Base-by-base conservation (phyloP, 2,329 filamentous ascomycete genomes). In the Colletotrichum trifolii region DNA sequence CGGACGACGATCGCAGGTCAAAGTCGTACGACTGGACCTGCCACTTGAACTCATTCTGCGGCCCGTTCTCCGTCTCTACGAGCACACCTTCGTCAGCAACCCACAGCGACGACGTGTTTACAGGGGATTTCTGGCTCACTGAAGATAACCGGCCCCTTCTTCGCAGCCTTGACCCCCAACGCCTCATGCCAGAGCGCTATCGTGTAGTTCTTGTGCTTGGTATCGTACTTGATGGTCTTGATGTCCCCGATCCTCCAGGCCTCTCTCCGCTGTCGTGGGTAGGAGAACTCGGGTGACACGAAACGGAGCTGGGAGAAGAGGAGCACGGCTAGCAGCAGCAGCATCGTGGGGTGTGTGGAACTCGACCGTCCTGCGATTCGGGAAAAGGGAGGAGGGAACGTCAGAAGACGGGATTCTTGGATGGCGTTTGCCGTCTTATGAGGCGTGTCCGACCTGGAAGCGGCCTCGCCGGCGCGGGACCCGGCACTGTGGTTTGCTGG, bases 121-220 rank as follows among this genome's bases (percentile, higher is more conserved):
- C 25, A 3, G 25, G 3, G 25, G 2, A 25, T 3, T 25, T 25
- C 25, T 25, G 3, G 25, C 67, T 55, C 52, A 69, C 69, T 38
- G 6, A 56, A 42, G 3, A 70, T 45, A 7, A 66, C 60, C 2
- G 69, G 70, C 1, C 70, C 70, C 4, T 60, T 11, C 0, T n/a
- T 54, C 11, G 69, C 71, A 1, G 66, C 56, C 2, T 43, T 52
- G 11, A 58, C 47, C 1, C 45, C 42, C 2, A 47, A 25, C 13
- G 42, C 55, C 40, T 73, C 60, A 12, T 75, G 73, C 68, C 69
- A 73, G 7, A 74, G n/a, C 8, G 67, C 68, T 57, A 74, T 71
- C 11, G 67, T 67, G 64, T 73, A 74, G 33, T 67, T 66, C 7
- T 45, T 60, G 43, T 69, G 68, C 3, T 50, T 64, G 1, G 71